A percentile compares a stretch with the other conserved stretches of the same genome.
These are phyloP conservation scores for Penicillium sp. DNA, from an alignment of 2,329 filamentous ascomycete species.

Conservation along the genomic window DNA sequence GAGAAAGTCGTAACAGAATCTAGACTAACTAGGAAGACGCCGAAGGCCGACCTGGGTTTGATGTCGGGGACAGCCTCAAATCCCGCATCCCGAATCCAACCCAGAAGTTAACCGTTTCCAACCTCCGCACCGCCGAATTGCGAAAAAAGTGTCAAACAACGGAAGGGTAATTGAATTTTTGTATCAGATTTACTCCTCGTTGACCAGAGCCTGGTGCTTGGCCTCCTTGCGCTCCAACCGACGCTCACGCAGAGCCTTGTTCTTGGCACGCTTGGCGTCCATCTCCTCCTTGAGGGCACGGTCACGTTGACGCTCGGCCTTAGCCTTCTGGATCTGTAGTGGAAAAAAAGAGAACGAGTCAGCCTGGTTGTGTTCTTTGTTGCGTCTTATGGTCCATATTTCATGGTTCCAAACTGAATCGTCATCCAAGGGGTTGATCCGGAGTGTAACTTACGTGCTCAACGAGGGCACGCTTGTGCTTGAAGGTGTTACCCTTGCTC, in stretches of 20 bases:
- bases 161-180: slow-evolving; percentile 24
- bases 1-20: slow-evolving; percentile 19
- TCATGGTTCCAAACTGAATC: background rate
- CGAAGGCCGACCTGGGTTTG: slow-evolving; percentile 30
- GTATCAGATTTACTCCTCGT: slow-evolving; percentile 52
- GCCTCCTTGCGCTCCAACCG: slow-evolving; percentile 85
- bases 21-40: slow-evolving; percentile 24
- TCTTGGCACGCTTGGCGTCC: slow-evolving; percentile 99
- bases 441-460: slow-evolving; percentile 78
- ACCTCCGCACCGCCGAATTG: slow-evolving; percentile 37
- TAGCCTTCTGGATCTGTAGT: slow-evolving; percentile 95
- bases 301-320: slow-evolving; percentile 99
- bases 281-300: slow-evolving; percentile 97
- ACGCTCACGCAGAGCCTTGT: slow-evolving; percentile 99
- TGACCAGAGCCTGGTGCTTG: slow-evolving; percentile 84
- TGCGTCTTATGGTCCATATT: background rate
- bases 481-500: slow-evolving; percentile 99
- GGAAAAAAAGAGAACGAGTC: slow-evolving; percentile 25
- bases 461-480: slow-evolving; percentile 99
- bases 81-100: slow-evolving; percentile 28
- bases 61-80: slow-evolving; percentile 30
- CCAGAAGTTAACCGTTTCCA: slow-evolving; percentile 31
- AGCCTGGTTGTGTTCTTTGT: slow-evolving; percentile 12
- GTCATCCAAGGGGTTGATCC: slow-evolving; percentile 4
- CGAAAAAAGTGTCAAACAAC: slow-evolving; percentile 32